These are phyloP conservation scores for Yamadazyma phyllophila DNA, from an alignment of 805 yeast species.

Conservation along the genomic window DNA sequence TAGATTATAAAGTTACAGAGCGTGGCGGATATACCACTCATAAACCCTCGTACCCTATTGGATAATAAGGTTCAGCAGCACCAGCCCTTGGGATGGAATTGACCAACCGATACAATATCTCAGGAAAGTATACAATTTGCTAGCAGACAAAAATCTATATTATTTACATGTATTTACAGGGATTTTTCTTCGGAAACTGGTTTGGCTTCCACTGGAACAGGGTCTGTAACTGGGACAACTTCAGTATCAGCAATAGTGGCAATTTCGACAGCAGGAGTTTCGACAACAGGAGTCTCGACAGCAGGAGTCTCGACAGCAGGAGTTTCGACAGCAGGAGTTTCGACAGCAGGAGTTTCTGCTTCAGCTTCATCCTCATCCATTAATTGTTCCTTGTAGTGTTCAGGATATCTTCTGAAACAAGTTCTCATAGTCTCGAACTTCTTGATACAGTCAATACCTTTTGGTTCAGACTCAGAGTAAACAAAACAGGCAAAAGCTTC, in stretches of 20 bases:
- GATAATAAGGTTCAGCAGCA: too few relatives aligned
- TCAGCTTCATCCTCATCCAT: slow-evolving; percentile 56
- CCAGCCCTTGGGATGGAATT: too few relatives aligned
- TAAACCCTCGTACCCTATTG: too few relatives aligned
- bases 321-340: not conserved
- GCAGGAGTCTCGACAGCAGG: not conserved
- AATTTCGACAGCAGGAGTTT: not conserved
- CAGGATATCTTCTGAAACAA: slow-evolving; percentile 92
- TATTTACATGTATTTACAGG: slow-evolving; percentile 6
- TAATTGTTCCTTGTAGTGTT: slow-evolving; percentile 87
- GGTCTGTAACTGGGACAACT: not conserved
- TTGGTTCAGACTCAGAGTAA: slow-evolving; percentile 90
- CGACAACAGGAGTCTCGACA: not conserved
- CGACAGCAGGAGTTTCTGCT: slow-evolving; percentile 1
- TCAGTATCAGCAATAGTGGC: too few relatives aligned
- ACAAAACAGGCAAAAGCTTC: slow-evolving; percentile 94
- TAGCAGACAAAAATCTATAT: not conserved
- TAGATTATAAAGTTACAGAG: too few relatives aligned
- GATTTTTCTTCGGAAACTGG: not conserved
- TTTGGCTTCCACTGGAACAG: not conserved
- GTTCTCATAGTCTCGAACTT: slow-evolving; percentile 89
- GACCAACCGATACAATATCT: too few relatives aligned
- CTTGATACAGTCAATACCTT: slow-evolving; percentile 92
- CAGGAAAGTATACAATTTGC: too few relatives aligned
- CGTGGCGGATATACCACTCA: too few relatives aligned